phyloP scores from a whole-genome alignment of 768 basidiomycete genomes.

The Lyophyllum decastes region DNA sequence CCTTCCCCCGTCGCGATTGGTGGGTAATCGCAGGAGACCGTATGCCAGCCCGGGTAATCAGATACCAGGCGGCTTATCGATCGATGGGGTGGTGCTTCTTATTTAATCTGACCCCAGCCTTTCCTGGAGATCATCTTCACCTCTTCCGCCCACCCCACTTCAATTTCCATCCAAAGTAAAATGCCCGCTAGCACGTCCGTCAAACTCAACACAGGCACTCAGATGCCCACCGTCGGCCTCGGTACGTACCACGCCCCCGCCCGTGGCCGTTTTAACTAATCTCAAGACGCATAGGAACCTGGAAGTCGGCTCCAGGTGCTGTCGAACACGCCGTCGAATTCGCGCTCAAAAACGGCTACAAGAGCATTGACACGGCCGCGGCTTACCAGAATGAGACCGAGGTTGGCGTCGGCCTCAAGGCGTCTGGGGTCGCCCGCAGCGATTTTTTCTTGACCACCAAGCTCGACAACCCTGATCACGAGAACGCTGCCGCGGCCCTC shows the following conservation, averaged over 20 bases:
- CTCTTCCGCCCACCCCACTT: background rate
- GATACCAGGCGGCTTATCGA: slow-evolving; percentile 18
- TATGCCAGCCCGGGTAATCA: slow-evolving; percentile 13
- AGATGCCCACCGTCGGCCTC: slow-evolving; percentile 76
- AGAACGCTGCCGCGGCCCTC: slow-evolving; percentile 59
- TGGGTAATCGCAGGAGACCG: background rate
- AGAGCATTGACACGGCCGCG: slow-evolving; percentile 69
- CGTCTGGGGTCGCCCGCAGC: slow-evolving; percentile 69
- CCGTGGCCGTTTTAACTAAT: background rate
- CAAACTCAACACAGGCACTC: slow-evolving; percentile 75
- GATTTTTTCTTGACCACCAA: slow-evolving; percentile 84
- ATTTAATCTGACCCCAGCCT: slow-evolving; percentile 2
- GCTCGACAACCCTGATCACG: slow-evolving; percentile 65
- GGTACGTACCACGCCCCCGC: slow-evolving; percentile 33
- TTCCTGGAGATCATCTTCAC: background rate
- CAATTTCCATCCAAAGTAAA: background rate
- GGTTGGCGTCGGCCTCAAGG: slow-evolving; percentile 79
- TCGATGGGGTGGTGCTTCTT: background rate
- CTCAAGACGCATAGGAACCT: slow-evolving; percentile 55
- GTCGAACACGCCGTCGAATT: slow-evolving; percentile 46
- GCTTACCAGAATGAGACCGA: slow-evolving; percentile 77
- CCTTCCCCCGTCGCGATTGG: background rate
- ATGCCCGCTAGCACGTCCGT: slow-evolving; percentile 54
- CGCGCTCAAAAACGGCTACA: slow-evolving; percentile 77
- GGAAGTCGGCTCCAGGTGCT: slow-evolving; percentile 63